These are phyloP conservation scores for Grosmannia huntii DNA, from an alignment of 2,329 filamentous ascomycete genomes.

Conservation along the genomic window DNA sequence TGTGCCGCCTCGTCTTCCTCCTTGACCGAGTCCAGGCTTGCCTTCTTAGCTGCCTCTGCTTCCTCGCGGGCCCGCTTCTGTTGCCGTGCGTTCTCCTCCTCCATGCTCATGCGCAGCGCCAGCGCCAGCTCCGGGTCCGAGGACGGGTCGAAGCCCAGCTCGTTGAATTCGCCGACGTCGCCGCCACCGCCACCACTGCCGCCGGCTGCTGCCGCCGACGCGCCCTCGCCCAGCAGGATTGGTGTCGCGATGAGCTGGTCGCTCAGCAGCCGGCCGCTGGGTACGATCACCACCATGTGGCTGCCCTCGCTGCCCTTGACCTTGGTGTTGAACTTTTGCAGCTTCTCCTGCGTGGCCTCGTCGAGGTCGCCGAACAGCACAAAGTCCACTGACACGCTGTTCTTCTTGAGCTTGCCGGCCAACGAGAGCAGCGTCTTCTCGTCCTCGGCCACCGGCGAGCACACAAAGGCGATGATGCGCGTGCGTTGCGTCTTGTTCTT, in stretches of 20 bases:
- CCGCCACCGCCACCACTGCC: conserved; percentile 47
- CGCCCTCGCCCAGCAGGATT: conserved; percentile 74
- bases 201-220: conserved; percentile 39
- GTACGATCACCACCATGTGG: conserved; percentile 79
- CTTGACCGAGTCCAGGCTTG: conserved; percentile 60
- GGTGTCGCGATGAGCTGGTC: conserved; percentile 83
- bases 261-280: conserved; percentile 81
- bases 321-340: conserved; percentile 83
- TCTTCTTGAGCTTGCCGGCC: conserved; percentile 98
- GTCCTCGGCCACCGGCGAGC: conserved; percentile 80
- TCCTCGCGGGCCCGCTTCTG: conserved; percentile 73
- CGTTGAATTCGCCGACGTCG: conserved; percentile 52
- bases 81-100: conserved; percentile 90
- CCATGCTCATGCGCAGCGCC: conserved; percentile 91
- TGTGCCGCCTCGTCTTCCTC: conserved; percentile 58
- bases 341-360: conserved; percentile 79
- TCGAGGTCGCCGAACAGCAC: conserved; percentile 90
- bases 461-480: conserved; percentile 93
- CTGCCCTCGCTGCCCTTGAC: conserved; percentile 89
- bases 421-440: conserved; percentile 81
- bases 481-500: conserved; percentile 96
- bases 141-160: conserved; percentile 82
- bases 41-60: conserved; percentile 38
- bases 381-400: conserved; percentile 86
- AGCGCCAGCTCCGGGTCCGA: conserved; percentile 89